Percentiles rank a stretch among this genome's conserved stretches.
Conservation (phyloP, 257 asterid species). For the Striga asiatica region DNA sequence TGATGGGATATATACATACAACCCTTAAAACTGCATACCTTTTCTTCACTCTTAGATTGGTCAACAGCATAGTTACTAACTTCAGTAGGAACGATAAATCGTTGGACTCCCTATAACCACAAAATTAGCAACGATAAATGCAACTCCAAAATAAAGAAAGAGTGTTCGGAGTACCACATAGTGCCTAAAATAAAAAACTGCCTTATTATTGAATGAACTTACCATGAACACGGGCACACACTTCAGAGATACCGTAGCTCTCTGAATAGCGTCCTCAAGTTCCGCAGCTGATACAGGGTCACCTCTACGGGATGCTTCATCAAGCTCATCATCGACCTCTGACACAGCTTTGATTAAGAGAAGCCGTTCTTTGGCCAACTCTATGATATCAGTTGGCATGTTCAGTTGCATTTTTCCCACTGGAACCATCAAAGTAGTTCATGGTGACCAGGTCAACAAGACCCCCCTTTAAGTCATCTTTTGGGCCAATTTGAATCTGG, state of each 20-base stretch:
- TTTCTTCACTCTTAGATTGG: constrained; percentile 84
- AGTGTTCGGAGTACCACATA: not conserved
- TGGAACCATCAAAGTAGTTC: constrained; percentile 77
- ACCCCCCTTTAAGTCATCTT: constrained; percentile 95
- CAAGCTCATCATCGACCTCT: constrained; percentile 94
- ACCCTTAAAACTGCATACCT: constrained; percentile 30
- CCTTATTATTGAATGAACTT: constrained; percentile 99
- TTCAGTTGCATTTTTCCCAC: constrained; percentile 68
- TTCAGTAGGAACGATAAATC: constrained; percentile 89
- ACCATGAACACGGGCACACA: constrained; percentile 98
- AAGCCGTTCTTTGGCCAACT: constrained; percentile 56
- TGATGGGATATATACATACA: constrained; percentile 6
- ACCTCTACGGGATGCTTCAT: constrained; percentile 77
- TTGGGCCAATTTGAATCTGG: constrained; percentile 91
- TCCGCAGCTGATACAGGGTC: constrained; percentile 75
- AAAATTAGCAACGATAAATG: constrained; percentile 11
- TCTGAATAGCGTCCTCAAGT: constrained; percentile 90
- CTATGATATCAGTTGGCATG: constrained; percentile 69
- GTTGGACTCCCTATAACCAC: constrained; percentile 76
- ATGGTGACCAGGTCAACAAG: constrained; percentile 73
- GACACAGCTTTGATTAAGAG: constrained; percentile 81
- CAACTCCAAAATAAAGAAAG: constrained; percentile 9
- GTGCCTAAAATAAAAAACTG: constrained; percentile 14
- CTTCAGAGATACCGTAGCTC: constrained; percentile 78
- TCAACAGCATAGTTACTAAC: constrained; percentile 82